These are phyloP conservation scores for Elsinoe batatas DNA, from an alignment of 2,329 filamentous ascomycete genomes.

Conservation along the genomic window DNA sequence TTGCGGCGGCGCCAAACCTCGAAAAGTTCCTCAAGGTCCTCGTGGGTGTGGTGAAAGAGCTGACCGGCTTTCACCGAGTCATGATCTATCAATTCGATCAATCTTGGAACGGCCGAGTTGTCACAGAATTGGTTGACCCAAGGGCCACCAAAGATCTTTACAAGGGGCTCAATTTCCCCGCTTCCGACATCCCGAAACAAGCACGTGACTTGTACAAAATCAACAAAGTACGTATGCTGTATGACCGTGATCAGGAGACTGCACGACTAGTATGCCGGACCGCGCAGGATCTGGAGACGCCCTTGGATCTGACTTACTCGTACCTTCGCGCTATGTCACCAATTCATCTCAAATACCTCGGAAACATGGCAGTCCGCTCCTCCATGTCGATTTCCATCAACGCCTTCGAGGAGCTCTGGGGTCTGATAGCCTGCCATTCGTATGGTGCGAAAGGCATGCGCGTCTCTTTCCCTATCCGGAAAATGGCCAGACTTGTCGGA, in stretches of 20 bases:
- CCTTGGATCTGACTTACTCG: conserved; percentile 73
- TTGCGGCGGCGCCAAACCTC: conserved; percentile 60
- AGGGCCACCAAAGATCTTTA: conserved; percentile 71
- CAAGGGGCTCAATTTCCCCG: conserved; percentile 80
- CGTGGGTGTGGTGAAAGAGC: conserved; percentile 76
- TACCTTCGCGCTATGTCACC: conserved; percentile 86
- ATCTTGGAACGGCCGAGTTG: conserved; percentile 72
- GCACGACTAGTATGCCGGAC: conserved; percentile 73
- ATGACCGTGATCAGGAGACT: conserved; percentile 72
- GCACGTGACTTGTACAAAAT: conserved; percentile 81
- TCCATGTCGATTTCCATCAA: conserved; percentile 94
- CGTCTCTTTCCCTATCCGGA: conserved; percentile 83
- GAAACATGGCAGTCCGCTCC: conserved; percentile 82
- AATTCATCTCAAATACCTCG: conserved; percentile 77
- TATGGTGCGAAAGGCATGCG: conserved; percentile 73
- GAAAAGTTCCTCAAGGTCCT: conserved; percentile 69
- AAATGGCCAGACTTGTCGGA: conserved; percentile 81
- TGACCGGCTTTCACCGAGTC: conserved; percentile 84
- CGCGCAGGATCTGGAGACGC: conserved; percentile 59
- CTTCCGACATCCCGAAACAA: conserved; percentile 76
- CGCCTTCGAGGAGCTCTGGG: conserved; percentile 77
- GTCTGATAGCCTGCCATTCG: conserved; percentile 74
- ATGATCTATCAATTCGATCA: conserved; percentile 90
- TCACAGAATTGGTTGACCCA: conserved; percentile 78
- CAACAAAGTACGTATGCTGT: conserved; percentile 80